phyloP scores from a whole-genome alignment of 139 green algal species.

The Tetraselmis striata region DNA sequence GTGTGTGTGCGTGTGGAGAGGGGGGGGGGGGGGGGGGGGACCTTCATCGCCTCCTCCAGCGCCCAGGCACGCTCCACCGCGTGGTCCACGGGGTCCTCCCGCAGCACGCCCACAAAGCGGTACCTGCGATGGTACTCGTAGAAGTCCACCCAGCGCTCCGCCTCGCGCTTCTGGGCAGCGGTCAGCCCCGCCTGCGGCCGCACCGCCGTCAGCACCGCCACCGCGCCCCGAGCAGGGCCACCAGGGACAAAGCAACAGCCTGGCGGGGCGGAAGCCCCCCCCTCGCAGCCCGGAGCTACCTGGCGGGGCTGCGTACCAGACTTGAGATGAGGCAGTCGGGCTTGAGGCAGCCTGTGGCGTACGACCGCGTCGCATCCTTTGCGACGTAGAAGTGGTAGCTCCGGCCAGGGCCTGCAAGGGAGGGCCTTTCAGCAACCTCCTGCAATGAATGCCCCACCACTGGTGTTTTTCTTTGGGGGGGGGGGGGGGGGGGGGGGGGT shows the following conservation, averaged over 20 bases:
- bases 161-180: not conserved
- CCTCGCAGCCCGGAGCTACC: too few species aligned
- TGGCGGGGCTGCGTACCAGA: not conserved
- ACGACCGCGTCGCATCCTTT: conserved; percentile 43
- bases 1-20: too few species aligned
- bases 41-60: not conserved
- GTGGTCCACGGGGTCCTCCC: not conserved
- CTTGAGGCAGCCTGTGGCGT: conserved; percentile 19
- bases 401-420: conserved; percentile 21
- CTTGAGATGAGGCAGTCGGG: not conserved
- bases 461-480: not conserved
- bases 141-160: not conserved
- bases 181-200: not conserved
- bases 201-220: too few species aligned
- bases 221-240: too few species aligned
- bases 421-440: too few species aligned
- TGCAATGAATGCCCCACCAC: not conserved
- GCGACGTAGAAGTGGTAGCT: conserved; percentile 56
- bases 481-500: too few species aligned
- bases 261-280: too few species aligned
- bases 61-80: not conserved
- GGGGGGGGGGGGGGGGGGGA: not conserved
- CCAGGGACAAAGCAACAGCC: too few species aligned
- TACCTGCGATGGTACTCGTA: not conserved
- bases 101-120: not conserved